phyloP scores from a whole-genome alignment of 306 rosid genomes.

The Cucurbita moschata region DNA sequence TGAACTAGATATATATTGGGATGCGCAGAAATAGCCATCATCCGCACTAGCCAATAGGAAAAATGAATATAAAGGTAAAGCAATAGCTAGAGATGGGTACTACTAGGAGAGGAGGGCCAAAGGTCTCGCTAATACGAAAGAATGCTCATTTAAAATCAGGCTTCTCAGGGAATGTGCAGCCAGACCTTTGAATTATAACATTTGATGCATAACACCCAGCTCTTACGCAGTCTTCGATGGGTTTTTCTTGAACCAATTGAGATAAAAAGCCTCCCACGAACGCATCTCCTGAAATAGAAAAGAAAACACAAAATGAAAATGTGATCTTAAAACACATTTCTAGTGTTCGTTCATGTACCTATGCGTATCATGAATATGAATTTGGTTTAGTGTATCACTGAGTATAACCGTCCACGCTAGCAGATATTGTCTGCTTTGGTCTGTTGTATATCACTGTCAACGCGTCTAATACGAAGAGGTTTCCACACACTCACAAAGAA shows the following conservation, averaged over 20 bases:
- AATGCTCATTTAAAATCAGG: constrained; percentile 44
- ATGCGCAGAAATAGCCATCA: neutral
- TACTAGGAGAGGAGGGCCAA: neutral
- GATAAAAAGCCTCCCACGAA: constrained; percentile 97
- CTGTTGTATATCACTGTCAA: too few species aligned
- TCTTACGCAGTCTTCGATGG: constrained; percentile 59
- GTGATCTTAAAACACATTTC: neutral
- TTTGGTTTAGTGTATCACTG: neutral
- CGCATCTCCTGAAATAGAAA: constrained; percentile 49
- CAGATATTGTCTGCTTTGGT: too few species aligned
- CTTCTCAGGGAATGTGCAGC: constrained; percentile 95
- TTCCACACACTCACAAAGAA: too few species aligned
- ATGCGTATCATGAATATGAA: neutral
- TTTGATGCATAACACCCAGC: constrained; percentile 80
- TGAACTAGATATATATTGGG: neutral
- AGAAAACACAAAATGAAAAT: neutral
- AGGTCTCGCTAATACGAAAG: neutral
- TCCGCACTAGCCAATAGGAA: neutral
- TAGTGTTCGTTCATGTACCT: neutral
- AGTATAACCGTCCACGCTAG: too few species aligned
- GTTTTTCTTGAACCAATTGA: constrained; percentile 59
- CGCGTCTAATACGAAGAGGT: too few species aligned
- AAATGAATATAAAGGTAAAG: neutral
- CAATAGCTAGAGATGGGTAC: neutral
- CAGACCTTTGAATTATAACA: constrained; percentile 83